phyloP scores from a whole-genome alignment of 2,329 filamentous ascomycete species.

The Boeremia exigua region DNA sequence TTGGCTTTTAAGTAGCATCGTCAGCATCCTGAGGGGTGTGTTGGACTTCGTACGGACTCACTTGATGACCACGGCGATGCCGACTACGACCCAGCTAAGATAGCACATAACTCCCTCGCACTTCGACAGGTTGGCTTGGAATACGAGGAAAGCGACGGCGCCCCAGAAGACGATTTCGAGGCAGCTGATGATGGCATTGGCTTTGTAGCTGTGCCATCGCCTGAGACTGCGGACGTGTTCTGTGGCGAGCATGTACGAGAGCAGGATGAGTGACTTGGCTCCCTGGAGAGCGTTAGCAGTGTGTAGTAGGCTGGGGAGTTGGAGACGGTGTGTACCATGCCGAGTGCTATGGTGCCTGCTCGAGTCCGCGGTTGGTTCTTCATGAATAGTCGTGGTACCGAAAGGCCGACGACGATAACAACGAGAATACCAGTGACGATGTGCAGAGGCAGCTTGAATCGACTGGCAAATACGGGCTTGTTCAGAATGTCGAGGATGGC shows the following conservation, averaged over 20 bases:
- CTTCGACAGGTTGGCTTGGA: constrained; percentile 24
- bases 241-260: constrained; percentile 51
- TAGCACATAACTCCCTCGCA: constrained; percentile 25
- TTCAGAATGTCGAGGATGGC: constrained; percentile 20
- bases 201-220: constrained; percentile 51
- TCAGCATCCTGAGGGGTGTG: background rate
- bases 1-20: background rate
- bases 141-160: constrained; percentile 41
- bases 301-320: background rate
- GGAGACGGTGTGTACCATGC: constrained; percentile 22
- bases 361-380: constrained; percentile 30
- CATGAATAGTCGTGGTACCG: constrained; percentile 27
- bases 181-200: constrained; percentile 50
- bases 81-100: constrained; percentile 31
- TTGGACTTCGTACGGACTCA: background rate
- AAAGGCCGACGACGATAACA: constrained; percentile 19
- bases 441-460: constrained; percentile 25
- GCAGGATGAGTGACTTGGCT: constrained; percentile 51
- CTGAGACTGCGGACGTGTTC: constrained; percentile 43
- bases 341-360: constrained; percentile 29
- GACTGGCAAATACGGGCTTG: constrained; percentile 35
- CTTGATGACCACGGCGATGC: constrained; percentile 21
- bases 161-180: constrained; percentile 55
- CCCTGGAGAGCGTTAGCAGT: constrained; percentile 26
- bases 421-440: constrained; percentile 22